A percentile compares a stretch with the other conserved stretches of the same genome.
These are phyloP conservation scores for Sisymbrium altissimum DNA, from an alignment of 345 rosid species.

Conservation along the genomic window DNA sequence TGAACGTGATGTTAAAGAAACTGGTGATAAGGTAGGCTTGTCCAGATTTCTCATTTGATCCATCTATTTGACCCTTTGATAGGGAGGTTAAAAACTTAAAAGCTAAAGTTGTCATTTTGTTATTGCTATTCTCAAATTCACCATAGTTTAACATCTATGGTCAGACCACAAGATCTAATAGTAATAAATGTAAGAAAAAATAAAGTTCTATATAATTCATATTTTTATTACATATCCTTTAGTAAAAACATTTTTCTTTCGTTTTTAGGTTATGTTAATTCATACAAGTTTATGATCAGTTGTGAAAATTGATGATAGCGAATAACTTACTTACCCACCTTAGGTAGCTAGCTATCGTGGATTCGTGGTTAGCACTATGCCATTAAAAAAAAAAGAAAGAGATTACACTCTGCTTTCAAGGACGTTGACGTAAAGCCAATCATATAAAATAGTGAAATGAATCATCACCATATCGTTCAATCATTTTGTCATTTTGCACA, in stretches of 20 bases:
- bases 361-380: not conserved
- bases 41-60: constrained; percentile 51
- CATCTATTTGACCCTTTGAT: not conserved
- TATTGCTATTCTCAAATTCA: not conserved
- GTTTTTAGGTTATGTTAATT: not conserved
- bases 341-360: not conserved
- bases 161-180: not conserved
- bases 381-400: not conserved
- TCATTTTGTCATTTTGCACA: not conserved
- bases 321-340: not conserved
- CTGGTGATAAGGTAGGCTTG: constrained; percentile 74
- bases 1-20: constrained; percentile 49
- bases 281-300: not conserved
- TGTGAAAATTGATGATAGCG: not conserved
- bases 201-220: not conserved
- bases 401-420: not conserved
- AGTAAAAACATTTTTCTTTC: not conserved
- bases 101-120: not conserved
- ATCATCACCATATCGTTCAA: not conserved
- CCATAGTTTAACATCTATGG: constrained; percentile 1
- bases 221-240: not conserved
- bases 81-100: not conserved
- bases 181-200: not conserved
- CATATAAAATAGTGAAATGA: not conserved
- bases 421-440: not conserved